phyloP scores from a whole-genome alignment of 2,329 filamentous ascomycete genomes.

The Cladosporium colombiae region DNA sequence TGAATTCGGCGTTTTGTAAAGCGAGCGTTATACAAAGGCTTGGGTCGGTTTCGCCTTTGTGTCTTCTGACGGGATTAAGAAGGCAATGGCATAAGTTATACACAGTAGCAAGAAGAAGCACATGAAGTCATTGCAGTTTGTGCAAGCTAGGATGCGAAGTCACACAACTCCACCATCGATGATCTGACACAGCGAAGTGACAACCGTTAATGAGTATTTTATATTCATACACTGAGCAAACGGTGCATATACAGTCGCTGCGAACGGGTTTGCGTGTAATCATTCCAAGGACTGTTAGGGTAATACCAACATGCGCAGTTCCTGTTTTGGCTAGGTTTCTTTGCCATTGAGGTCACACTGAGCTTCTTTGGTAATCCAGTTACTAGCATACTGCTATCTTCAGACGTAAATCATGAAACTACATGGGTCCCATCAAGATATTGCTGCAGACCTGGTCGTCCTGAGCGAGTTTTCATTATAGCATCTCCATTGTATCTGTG shows the following conservation, averaged over 20 bases:
- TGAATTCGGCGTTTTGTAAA: neutral
- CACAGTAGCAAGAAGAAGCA: neutral
- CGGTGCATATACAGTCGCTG: neutral
- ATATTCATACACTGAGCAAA: neutral
- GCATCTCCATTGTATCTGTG: neutral
- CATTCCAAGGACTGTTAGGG: neutral
- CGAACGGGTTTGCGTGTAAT: neutral
- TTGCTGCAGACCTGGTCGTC: neutral
- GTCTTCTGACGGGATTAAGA: neutral
- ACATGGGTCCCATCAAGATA: neutral
- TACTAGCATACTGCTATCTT: neutral
- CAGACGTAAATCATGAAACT: neutral
- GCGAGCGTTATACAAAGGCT: neutral
- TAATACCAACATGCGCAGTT: neutral
- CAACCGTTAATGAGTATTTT: neutral
- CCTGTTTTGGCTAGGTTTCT: neutral
- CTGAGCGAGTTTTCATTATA: neutral
- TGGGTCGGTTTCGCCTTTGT: neutral
- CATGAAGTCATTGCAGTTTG: neutral
- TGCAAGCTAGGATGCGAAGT: neutral
- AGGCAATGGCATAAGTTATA: neutral
- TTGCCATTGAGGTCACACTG: neutral
- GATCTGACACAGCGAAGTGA: neutral
- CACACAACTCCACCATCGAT: neutral
- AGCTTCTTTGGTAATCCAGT: neutral